These are phyloP conservation scores for Tylopilus sp. DNA, from an alignment of 768 basidiomycete species.

Conservation along the genomic window DNA sequence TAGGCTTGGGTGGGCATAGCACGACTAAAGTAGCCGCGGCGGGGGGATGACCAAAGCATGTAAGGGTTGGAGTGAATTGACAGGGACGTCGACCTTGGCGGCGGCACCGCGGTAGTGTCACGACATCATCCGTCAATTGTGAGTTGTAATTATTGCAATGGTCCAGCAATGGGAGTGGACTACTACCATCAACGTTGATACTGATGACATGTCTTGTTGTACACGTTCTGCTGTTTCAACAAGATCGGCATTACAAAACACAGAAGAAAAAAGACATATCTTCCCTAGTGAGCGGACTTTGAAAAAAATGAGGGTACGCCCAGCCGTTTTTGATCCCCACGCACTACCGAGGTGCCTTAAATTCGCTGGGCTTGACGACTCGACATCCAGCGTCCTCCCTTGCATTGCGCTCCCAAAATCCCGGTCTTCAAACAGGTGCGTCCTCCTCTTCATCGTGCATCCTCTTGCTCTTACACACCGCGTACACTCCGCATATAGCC, in stretches of 20 bases:
- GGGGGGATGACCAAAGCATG: constrained; percentile 18
- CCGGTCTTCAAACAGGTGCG: constrained; percentile 40
- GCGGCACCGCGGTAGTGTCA: not conserved
- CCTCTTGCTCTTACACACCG: constrained; percentile 16
- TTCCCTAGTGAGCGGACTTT: constrained; percentile 26
- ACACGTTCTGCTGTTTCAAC: not conserved
- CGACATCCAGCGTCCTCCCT: constrained; percentile 30
- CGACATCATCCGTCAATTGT: no score
- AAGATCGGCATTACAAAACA: constrained; percentile 25
- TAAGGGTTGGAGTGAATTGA: constrained; percentile 24
- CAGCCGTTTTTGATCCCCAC: constrained; percentile 37
- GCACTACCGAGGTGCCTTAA: constrained; percentile 40
- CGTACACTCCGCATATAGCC: constrained; percentile 33
- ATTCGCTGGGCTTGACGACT: constrained; percentile 35
- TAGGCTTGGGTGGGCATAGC: constrained; percentile 12
- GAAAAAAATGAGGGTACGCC: constrained; percentile 34
- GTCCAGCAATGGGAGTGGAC: no score
- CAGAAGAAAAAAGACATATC: constrained; percentile 18
- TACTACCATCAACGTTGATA: no score
- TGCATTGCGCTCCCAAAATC: constrained; percentile 30
- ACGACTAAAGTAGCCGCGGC: constrained; percentile 7
- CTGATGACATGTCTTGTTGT: no score
- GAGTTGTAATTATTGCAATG: no score
- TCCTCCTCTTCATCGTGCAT: constrained; percentile 19
- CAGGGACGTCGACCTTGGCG: constrained; percentile 16